Base-by-base conservation (phyloP, 192 early-diverging fungal species). In the Coemansia sp. region DNA sequence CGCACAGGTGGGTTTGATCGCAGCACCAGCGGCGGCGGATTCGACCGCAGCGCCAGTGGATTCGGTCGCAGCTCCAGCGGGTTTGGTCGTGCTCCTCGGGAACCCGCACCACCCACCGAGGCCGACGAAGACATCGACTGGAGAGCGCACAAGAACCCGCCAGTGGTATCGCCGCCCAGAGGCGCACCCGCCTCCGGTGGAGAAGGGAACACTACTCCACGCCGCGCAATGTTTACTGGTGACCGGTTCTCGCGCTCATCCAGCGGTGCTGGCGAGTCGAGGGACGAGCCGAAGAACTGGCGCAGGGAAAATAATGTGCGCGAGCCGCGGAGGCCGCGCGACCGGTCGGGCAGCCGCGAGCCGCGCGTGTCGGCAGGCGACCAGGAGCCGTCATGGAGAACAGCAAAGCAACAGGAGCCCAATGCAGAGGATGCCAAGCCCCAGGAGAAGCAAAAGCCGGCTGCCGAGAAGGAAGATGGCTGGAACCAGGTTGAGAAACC, bases 401-500 rank as follows among this genome's bases (percentile, higher is more conserved):
- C 49, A 13, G 63, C 63, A 4, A 51, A 39, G n/a, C 16, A 49
- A 16, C 55, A 51, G 7, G 12, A 29, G 39, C 25, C n/a, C 34
- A 26, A 40, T 12, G 21, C 16, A n/a, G 57, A 59, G 31, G 25
- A 59, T n/a, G n/a, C n/a, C n/a, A 28, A 3, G 37, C 26, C 30
- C 39, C 42, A 57, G 20, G 45, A 63, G 55, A 52, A 39, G 10
- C 23, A 49, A 15, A 3, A 30, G 15, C 30, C 33, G 1, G 46
- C 48, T 4, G 29, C 55, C 2, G 51, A 55, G 49, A 48, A 55
- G 35, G 63, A 26, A 9, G 53, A 74, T 1, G 77, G 68, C 20
- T 77, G 74, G 74, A 77, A 68, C 74, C 74, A 63, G 37, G 68
- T 77, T n/a, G 68, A 63, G 13, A 64, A 62, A 37, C 63, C 67